Conservation (phyloP, 768 basidiomycete species). For the Podaxis sp. region DNA sequence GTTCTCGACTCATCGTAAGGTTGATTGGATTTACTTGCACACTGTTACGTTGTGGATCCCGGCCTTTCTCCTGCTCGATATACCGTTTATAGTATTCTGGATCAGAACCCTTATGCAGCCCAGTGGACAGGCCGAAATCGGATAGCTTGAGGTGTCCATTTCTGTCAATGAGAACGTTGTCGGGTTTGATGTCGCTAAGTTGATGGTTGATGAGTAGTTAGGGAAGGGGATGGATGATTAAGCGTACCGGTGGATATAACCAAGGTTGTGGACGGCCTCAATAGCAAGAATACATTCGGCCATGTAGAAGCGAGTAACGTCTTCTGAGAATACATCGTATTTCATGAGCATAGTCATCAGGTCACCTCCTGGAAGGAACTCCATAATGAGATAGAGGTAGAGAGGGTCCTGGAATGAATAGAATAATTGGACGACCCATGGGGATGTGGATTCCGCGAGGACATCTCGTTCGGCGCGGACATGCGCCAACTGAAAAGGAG, state of each 20-base stretch:
- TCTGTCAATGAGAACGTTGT: constrained; percentile 98
- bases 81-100: constrained; percentile 92
- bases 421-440: constrained; percentile 97
- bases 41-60: constrained; percentile 78
- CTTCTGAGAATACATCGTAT: constrained; percentile 98
- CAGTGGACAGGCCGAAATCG: constrained; percentile 97
- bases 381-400: constrained; percentile 98
- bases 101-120: constrained; percentile 95
- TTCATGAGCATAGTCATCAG: constrained; percentile 99
- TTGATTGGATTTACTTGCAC: constrained; percentile 98
- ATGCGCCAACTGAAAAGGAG: constrained; percentile 75
- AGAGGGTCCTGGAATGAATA: constrained; percentile 97
- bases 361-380: constrained; percentile 85
- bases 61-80: constrained; percentile 73
- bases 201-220: constrained; percentile 2
- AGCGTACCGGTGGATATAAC: constrained; percentile 94
- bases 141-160: constrained; percentile 97
- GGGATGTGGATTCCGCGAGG: constrained; percentile 92
- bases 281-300: constrained; percentile 98
- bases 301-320: constrained; percentile 98
- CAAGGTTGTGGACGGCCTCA: constrained; percentile 97
- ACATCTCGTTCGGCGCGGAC: constrained; percentile 97
- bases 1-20: constrained; percentile 93
- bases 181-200: constrained; percentile 94
- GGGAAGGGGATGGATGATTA: not conserved